Conservation (phyloP, 148 eudicot genomes). For the Heliosperma pusillum region DNA sequence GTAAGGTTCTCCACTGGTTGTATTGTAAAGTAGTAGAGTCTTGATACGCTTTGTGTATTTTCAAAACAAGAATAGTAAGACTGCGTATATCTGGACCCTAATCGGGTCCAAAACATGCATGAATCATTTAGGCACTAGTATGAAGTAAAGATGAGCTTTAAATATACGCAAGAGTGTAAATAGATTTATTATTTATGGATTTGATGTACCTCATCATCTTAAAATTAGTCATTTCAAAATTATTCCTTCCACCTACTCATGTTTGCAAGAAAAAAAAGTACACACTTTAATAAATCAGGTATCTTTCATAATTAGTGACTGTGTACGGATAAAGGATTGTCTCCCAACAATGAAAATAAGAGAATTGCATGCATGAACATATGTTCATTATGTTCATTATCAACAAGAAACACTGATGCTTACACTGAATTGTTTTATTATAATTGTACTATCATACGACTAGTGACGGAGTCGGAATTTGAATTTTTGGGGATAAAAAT, state of each 20-base stretch:
- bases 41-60: too few relatives aligned
- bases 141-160: too few relatives aligned
- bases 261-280: conserved; percentile 16
- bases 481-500: too few relatives aligned
- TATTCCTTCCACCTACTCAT: conserved; percentile 25
- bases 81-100: too few relatives aligned
- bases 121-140: too few relatives aligned
- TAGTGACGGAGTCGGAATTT: too few relatives aligned
- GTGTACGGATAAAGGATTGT: conserved; percentile 17
- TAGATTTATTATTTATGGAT: background rate
- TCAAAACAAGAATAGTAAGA: too few relatives aligned
- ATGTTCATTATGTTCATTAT: background rate
- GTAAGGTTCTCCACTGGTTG: too few relatives aligned
- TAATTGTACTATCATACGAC: conserved; percentile 2
- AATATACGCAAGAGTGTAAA: too few relatives aligned
- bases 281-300: conserved; percentile 25
- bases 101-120: too few relatives aligned
- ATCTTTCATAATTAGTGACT: conserved; percentile 16
- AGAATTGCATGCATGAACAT: conserved; percentile 1
- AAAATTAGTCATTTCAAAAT: conserved; percentile 14
- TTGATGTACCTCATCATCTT: background rate
- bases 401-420: background rate
- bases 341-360: conserved; percentile 6
- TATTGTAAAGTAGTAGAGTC: too few relatives aligned
- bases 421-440: background rate